Conservation (phyloP, 352 stramenopile species). For the Peronosclerospora sorghi region DNA sequence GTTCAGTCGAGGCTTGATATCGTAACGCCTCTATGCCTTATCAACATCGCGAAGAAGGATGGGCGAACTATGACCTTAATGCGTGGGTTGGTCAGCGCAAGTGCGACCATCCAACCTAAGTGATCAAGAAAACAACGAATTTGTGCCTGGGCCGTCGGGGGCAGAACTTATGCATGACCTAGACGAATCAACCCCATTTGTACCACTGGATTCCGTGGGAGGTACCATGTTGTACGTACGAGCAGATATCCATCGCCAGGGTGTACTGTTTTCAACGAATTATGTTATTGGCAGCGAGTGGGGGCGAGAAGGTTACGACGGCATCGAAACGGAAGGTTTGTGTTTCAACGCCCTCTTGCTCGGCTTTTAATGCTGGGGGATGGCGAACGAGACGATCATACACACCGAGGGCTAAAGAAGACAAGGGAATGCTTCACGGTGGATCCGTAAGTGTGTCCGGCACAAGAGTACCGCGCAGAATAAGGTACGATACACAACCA, state of each 20-base stretch:
- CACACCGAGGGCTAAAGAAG: no score
- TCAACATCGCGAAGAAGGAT: not conserved
- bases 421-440: no score
- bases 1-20: constrained; percentile 11
- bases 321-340: no score
- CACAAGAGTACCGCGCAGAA: no score
- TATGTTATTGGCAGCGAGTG: no score
- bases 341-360: no score
- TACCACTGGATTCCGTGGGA: constrained; percentile 33
- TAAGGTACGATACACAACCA: no score
- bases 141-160: constrained; percentile 8
- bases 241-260: constrained; percentile 34
- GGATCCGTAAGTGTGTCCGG: no score
- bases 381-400: no score
- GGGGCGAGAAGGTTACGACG: no score
- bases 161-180: constrained; percentile 4
- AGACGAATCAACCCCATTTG: constrained; percentile 5
- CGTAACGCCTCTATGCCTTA: constrained; percentile 6
- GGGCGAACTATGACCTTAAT: constrained; percentile 12
- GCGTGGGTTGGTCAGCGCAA: constrained; percentile 11
- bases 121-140: not conserved
- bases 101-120: constrained; percentile 1
- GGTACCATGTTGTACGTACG: constrained; percentile 38
- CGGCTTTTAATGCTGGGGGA: no score
- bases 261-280: constrained; percentile 25